Conservation (phyloP, 1,284 basidiomycete genomes). For the Malassezia nana region DNA sequence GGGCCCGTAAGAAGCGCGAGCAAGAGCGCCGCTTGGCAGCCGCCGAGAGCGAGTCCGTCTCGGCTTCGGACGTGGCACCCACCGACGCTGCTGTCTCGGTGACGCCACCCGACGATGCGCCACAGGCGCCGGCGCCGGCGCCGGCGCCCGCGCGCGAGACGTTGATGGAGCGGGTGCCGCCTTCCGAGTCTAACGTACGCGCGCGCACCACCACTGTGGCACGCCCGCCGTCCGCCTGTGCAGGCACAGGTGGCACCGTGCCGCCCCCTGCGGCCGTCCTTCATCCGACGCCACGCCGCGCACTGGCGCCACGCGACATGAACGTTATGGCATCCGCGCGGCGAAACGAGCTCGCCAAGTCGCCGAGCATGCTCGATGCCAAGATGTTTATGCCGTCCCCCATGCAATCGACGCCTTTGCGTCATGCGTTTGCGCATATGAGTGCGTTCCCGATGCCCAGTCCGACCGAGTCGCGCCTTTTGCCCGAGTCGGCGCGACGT, state of each 20-base stretch:
- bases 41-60: neutral
- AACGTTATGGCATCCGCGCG: neutral
- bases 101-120: neutral
- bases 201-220: neutral
- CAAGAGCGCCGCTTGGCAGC: constrained; percentile 32
- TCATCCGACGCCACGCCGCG: constrained; percentile 11
- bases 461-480: neutral
- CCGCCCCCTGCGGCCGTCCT: neutral
- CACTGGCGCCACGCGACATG: constrained; percentile 8
- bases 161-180: neutral
- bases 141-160: neutral
- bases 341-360: neutral
- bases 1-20: constrained; percentile 52
- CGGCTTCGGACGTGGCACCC: neutral
- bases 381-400: constrained; percentile 13
- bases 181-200: neutral
- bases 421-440: neutral
- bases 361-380: constrained; percentile 2
- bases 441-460: neutral
- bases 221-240: neutral
- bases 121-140: neutral
- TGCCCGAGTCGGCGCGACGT: constrained; percentile 6
- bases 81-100: neutral
- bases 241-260: neutral
- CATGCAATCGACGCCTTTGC: constrained; percentile 14